Evolutionary conservation across 192 early-diverging fungal species (phyloP).

Genomic region (Gigaspora rosea): DNA sequence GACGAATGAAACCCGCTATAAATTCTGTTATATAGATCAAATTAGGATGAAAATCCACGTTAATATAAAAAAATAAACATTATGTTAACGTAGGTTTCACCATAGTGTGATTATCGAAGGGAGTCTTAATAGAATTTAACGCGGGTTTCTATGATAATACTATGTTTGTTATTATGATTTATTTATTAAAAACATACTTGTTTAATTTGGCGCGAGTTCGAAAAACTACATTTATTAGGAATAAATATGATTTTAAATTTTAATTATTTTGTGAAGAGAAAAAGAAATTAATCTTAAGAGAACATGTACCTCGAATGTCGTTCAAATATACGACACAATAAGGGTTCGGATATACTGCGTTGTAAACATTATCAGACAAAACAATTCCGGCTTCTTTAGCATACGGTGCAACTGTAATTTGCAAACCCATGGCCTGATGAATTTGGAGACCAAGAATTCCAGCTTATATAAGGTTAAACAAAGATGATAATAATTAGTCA

Average conservation of each 20-base stretch:
- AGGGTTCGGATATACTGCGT: constrained; percentile 10
- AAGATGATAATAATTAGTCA: background rate
- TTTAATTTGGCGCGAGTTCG: constrained; percentile 25
- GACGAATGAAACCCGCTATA: no score
- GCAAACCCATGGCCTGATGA: constrained; percentile 26
- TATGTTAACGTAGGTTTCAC: background rate
- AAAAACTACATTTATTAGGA: constrained; percentile 8
- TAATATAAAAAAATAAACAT: background rate
- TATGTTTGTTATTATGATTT: no score
- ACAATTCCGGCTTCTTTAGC: background rate
- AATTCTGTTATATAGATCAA: no score
- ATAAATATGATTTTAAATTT: background rate
- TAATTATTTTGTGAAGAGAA: background rate
- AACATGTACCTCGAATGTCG: constrained; percentile 14
- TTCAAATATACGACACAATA: constrained; percentile 25
- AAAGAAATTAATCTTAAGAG: background rate
- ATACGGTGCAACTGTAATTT: constrained; percentile 20
- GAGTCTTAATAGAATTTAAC: no score
- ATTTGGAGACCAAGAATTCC: constrained; percentile 25
- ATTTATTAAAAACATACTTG: background rate
- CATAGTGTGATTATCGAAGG: no score
- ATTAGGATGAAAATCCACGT: no score
- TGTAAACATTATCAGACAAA: background rate
- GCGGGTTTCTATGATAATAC: no score
- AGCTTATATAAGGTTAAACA: background rate